These are phyloP conservation scores for Xylariaceae sp. DNA, from an alignment of 2,329 filamentous ascomycete species.

Conservation along the genomic window DNA sequence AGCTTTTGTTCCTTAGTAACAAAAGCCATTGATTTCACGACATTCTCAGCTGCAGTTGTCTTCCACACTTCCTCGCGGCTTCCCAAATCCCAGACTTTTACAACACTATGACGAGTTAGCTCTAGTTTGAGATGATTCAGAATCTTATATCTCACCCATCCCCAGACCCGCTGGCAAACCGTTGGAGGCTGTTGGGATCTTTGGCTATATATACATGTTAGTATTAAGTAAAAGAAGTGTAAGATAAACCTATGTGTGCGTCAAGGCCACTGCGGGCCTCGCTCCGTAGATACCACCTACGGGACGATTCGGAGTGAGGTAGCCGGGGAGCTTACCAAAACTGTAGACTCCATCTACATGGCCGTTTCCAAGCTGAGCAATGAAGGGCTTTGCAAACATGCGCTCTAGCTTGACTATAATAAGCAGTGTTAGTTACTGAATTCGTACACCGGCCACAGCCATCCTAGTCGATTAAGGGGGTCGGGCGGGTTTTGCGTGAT, in stretches of 20 bases:
- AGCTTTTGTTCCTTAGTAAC: conserved; percentile 85
- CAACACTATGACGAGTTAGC: conserved; percentile 53
- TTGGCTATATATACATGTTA: too few species aligned
- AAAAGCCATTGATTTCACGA: conserved; percentile 92
- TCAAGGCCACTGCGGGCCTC: too few species aligned
- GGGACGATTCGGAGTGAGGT: too few species aligned
- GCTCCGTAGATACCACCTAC: too few species aligned
- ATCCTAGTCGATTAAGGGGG: too few species aligned
- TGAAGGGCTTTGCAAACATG: conserved; percentile 80
- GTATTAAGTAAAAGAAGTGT: too few species aligned
- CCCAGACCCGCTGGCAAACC: conserved; percentile 83
- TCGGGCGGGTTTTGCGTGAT: neutral
- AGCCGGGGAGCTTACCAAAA: too few species aligned
- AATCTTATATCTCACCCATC: conserved; percentile 63
- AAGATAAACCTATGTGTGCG: too few species aligned
- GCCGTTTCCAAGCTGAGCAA: conserved; percentile 85
- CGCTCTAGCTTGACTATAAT: conserved; percentile 73
- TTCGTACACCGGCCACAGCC: too few species aligned
- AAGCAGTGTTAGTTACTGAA: neutral
- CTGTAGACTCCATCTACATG: conserved; percentile 59
- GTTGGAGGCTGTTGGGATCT: conserved; percentile 75
- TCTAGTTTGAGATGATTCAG: neutral
- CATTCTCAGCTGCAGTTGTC: conserved; percentile 86
- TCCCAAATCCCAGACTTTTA: conserved; percentile 63
- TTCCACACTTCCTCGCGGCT: conserved; percentile 71